Evolutionary conservation across 768 basidiomycete species (phyloP).

Genomic region (Lactarius deliciosus): DNA sequence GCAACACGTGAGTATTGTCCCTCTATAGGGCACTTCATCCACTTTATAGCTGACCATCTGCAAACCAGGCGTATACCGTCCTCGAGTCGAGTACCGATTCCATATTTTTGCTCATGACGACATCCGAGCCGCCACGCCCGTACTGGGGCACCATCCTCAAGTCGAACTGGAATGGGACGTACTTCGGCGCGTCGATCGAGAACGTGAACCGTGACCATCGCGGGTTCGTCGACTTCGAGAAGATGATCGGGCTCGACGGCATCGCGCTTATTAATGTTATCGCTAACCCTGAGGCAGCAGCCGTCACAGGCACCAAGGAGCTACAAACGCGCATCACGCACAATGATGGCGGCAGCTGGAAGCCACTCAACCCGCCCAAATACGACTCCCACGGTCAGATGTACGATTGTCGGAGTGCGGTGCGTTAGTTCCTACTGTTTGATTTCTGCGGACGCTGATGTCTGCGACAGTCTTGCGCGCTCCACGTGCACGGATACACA

Average conservation of each 20-base stretch:
- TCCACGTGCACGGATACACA: slow-evolving; percentile 96
- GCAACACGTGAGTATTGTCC: slow-evolving; percentile 64
- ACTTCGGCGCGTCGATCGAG: slow-evolving; percentile 84
- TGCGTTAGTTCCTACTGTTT: slow-evolving; percentile 39
- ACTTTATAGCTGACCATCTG: neutral
- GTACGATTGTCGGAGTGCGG: slow-evolving; percentile 71
- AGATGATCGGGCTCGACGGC: slow-evolving; percentile 93
- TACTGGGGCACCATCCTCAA: slow-evolving; percentile 92
- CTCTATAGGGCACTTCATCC: neutral
- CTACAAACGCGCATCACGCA: slow-evolving; percentile 90
- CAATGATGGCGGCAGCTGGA: slow-evolving; percentile 97
- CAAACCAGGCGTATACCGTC: slow-evolving; percentile 81
- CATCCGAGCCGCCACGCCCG: slow-evolving; percentile 68
- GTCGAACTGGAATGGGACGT: slow-evolving; percentile 98
- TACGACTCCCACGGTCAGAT: slow-evolving; percentile 69
- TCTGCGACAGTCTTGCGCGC: slow-evolving; percentile 64
- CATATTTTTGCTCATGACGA: slow-evolving; percentile 95
- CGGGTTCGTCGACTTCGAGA: slow-evolving; percentile 97
- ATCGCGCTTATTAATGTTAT: slow-evolving; percentile 94
- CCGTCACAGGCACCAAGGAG: slow-evolving; percentile 66
- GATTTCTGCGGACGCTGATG: neutral
- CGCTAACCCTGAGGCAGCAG: slow-evolving; percentile 73
- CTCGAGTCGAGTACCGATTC: slow-evolving; percentile 92
- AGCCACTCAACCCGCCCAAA: slow-evolving; percentile 69
- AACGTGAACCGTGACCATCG: slow-evolving; percentile 86